phyloP scores from a whole-genome alignment of 2,329 filamentous ascomycete genomes.

The Exophiala dermatitidis region DNA sequence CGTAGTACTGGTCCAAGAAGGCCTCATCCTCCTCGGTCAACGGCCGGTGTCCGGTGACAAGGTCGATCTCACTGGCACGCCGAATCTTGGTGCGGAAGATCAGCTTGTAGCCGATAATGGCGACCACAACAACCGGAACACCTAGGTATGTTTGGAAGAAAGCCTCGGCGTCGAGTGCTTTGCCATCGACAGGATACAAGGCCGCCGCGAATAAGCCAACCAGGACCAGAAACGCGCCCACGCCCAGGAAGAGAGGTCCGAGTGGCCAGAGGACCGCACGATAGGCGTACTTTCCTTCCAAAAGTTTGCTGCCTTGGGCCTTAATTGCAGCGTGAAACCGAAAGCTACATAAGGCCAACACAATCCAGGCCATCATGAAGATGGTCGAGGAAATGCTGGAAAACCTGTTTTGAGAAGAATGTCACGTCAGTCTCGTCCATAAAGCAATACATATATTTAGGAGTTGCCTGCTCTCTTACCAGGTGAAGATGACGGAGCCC shows the following conservation, averaged over 20 bases:
- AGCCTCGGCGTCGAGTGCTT: not conserved
- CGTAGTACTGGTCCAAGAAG: constrained; percentile 3
- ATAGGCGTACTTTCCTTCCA: constrained; percentile 5
- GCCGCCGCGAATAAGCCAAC: not conserved
- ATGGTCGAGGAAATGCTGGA: constrained; percentile 64
- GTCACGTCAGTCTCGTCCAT: constrained; percentile 35
- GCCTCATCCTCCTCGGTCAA: not conserved
- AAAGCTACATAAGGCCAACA: constrained; percentile 51
- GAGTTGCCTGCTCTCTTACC: constrained; percentile 57
- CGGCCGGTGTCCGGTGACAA: not conserved
- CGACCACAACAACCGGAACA: not conserved
- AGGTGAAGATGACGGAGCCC: constrained; percentile 50
- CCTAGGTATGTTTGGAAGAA: not conserved
- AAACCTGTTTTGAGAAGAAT: constrained; percentile 61
- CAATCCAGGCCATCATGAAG: constrained; percentile 63
- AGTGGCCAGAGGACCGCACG: constrained; percentile 43
- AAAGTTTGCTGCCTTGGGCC: constrained; percentile 34
- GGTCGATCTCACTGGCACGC: not conserved
- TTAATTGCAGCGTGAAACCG: constrained; percentile 75
- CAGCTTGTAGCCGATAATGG: not conserved
- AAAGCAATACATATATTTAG: constrained; percentile 47
- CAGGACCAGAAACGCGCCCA: constrained; percentile 15
- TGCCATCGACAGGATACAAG: not conserved
- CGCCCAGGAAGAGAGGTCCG: constrained; percentile 46
- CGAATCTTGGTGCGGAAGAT: not conserved